A percentile compares a stretch with the other conserved stretches of the same genome.
These are phyloP conservation scores for Mrakia frigida DNA, from an alignment of 768 basidiomycete species.

Conservation along the genomic window DNA sequence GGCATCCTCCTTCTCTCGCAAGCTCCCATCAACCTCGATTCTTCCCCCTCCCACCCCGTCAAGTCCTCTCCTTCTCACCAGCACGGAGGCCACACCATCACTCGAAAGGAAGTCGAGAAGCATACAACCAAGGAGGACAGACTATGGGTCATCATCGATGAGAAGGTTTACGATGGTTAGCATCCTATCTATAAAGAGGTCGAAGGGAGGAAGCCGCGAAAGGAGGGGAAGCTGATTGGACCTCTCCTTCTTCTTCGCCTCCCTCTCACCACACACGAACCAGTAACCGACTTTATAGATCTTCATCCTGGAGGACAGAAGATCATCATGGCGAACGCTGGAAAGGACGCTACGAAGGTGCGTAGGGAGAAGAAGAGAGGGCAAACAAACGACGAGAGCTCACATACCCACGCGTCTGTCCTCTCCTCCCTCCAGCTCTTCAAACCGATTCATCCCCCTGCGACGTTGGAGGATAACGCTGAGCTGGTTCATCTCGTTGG, in stretches of 20 bases:
- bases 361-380: too few relatives aligned
- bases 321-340: slow-evolving; percentile 29
- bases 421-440: slow-evolving; percentile 11
- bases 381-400: background rate
- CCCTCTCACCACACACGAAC: background rate
- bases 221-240: background rate
- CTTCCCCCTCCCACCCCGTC: background rate
- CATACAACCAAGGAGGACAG: slow-evolving; percentile 6
- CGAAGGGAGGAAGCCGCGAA: background rate
- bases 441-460: slow-evolving; percentile 32
- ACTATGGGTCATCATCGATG: slow-evolving; percentile 10
- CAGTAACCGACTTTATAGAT: slow-evolving; percentile 9
- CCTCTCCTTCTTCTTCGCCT: background rate
- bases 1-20: background rate
- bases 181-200: background rate
- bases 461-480: slow-evolving; percentile 12
- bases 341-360: slow-evolving; percentile 22
- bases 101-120: background rate
- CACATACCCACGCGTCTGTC: background rate
- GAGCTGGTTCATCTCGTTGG: slow-evolving; percentile 3
- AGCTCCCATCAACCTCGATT: background rate
- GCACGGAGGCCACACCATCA: background rate
- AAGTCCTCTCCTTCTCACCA: background rate
- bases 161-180: slow-evolving; percentile 8
- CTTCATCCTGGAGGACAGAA: slow-evolving; percentile 27